Evolutionary conservation across 2,329 filamentous ascomycete species (phyloP), one percentile per base, ranked within the genome.

Genomic region (Botrytis aclada): DNA sequence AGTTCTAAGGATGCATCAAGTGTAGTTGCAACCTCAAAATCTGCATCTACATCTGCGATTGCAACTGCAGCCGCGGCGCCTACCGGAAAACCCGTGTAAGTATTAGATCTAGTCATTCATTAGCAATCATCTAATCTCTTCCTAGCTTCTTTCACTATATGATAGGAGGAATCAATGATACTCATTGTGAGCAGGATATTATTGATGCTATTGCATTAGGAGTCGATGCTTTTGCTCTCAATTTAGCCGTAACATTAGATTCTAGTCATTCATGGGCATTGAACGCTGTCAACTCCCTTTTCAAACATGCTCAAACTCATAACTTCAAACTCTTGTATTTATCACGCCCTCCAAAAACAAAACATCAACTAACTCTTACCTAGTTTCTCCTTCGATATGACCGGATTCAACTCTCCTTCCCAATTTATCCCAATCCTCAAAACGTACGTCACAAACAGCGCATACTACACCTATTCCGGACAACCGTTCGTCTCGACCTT

Each of bases 361-460:
- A 34, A n/a, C n/a, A 3, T 34, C 20, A 47, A 43, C 70, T 43
- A 32, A 58, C 32, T 37, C 43, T 16, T 6, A 22, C 29, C 32
- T n/a, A 73, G 72, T 45, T 76, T 76, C 63, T 76, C 75, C 1
- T 76, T 76, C 41, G 75, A 76, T 25, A 76, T 76, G 74, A 75
- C 74, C 4, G 69, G 69, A 16, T 76, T 74, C 58, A 74, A 20
- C 25, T 60, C 66, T 37, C 74, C 75, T 14, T 47, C 69, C 20
- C 72, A 76, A 39, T 75, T 76, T 39, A 74, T 60, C 3, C 58
- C 41, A 4, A 73, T 72, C 16, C 60, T 75, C 22, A 64, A 70
- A 22, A 65, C 65, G 1, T 75, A 74, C 37, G 62, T 72, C 18
- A 72, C 62, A 10, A 74, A 74, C 29, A 41, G 43, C 34, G 74